These are phyloP conservation scores for Neofusicoccum cordaticola DNA, from an alignment of 2,329 filamentous ascomycete genomes.

Conservation along the genomic window DNA sequence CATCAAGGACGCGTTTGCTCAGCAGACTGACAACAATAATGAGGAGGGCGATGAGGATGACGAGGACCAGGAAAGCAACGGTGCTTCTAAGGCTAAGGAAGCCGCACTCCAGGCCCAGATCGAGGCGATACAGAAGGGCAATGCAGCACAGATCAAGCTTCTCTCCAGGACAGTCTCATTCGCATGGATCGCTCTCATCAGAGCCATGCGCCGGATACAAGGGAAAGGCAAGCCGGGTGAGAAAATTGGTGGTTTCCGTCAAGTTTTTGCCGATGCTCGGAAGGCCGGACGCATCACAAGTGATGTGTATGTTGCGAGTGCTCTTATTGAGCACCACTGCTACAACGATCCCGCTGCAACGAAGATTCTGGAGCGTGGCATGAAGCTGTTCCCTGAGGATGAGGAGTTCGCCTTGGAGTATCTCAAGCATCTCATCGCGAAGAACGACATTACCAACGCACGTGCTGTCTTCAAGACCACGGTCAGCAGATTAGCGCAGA, in stretches of 20 bases:
- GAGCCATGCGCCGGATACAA: slow-evolving; percentile 90
- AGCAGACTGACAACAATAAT: slow-evolving; percentile 41
- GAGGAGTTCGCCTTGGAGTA: slow-evolving; percentile 94
- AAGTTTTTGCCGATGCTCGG: slow-evolving; percentile 85
- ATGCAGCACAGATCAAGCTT: slow-evolving; percentile 68
- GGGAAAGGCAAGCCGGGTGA: slow-evolving; percentile 66
- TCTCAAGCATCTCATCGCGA: slow-evolving; percentile 87
- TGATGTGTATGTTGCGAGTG: slow-evolving; percentile 91
- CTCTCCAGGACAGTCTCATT: slow-evolving; percentile 85
- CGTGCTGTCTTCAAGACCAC: slow-evolving; percentile 95
- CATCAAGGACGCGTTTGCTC: slow-evolving; percentile 54
- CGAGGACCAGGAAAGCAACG: slow-evolving; percentile 52
- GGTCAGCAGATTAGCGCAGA: slow-evolving; percentile 75
- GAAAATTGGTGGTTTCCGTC: slow-evolving; percentile 69
- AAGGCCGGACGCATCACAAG: slow-evolving; percentile 84
- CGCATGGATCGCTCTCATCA: slow-evolving; percentile 91
- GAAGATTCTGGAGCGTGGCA: slow-evolving; percentile 93
- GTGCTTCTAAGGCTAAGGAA: slow-evolving; percentile 45
- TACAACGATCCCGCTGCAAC: slow-evolving; percentile 91
- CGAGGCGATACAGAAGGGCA: slow-evolving; percentile 60
- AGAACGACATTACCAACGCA: slow-evolving; percentile 92
- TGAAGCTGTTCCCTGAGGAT: slow-evolving; percentile 90
- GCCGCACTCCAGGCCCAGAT: slow-evolving; percentile 55
- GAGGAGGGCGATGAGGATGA: slow-evolving; percentile 48
- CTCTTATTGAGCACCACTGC: slow-evolving; percentile 89